Evolutionary conservation across 2,329 filamentous ascomycete species (phyloP), one percentile per base, ranked within the genome.

Genomic region (Parastagonospora nodorum): DNA sequence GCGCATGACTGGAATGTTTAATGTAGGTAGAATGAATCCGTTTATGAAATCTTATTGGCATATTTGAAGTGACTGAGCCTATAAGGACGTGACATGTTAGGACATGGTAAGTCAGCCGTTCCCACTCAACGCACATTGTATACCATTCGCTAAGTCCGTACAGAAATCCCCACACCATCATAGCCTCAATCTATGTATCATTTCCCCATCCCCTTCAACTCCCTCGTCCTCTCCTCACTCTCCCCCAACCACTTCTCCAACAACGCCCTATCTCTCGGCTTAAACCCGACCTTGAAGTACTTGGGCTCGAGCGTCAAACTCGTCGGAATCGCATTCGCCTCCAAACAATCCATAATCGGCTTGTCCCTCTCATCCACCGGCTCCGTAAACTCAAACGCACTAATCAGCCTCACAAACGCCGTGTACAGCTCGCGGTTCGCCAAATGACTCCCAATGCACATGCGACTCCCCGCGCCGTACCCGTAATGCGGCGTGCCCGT

Each of bases 221-320:
- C 70, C 60, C 60, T 74, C 14, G 78, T 80, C 51, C 71, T 68
- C 62, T 76, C 73, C 61, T 80, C 78, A 47, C 77, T 78, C 63
- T 78, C 77, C 45, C 31, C 51, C 37, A 81, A 77, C 78, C 78
- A 81, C 61, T 60, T 65, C 49, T 78, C 77, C 44, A 80, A 53
- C 61, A 70, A 41, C 31, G 52, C 61, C 50, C 66, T 58, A 63
- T 80, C 69, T 52, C 78, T 71, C 4, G 77, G 73, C 63, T 69
- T 77, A 35, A 80, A 70, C 2, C 78, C 77, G 8, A 78, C 71
- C 68, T 80, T 80, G 64, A 80, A 81, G 16, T 76, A 74, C 69
- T 79, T 80, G 0, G 78, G 77, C 63, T 81, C 78, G 68, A 80
- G 68, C 0, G 78, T 80, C 71, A 80, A 63, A 42, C 76, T 69